phyloP scores from a whole-genome alignment of 106 monocot species.

The Allium cepa region DNA sequence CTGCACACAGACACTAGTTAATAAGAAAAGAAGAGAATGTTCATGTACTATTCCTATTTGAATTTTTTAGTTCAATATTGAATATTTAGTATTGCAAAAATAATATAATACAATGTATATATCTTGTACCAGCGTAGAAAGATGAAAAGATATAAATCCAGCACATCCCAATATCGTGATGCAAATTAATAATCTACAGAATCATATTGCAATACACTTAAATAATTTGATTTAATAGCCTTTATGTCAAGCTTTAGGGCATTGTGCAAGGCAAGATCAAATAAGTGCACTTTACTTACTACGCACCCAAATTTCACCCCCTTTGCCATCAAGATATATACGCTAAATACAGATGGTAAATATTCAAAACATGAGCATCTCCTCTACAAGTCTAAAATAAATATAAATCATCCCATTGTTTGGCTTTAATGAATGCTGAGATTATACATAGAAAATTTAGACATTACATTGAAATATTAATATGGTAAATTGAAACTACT shows the following conservation, averaged over 20 bases:
- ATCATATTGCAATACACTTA: too few species aligned
- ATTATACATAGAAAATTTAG: neutral
- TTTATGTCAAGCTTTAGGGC: conserved; percentile 3
- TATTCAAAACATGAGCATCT: too few species aligned
- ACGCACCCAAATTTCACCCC: neutral
- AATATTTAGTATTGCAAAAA: too few species aligned
- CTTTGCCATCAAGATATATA: neutral
- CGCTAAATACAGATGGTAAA: too few species aligned
- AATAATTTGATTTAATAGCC: too few species aligned
- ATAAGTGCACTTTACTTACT: conserved; percentile 6
- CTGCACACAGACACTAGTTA: neutral
- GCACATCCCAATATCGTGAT: too few species aligned
- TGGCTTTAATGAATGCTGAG: neutral
- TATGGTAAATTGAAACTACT: neutral
- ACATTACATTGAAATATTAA: neutral
- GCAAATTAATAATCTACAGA: too few species aligned
- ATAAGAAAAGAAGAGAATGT: neutral
- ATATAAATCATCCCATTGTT: neutral
- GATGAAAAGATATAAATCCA: neutral
- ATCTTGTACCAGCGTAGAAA: too few species aligned
- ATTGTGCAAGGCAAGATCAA: conserved; percentile 11
- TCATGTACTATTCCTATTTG: neutral
- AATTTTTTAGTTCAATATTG: neutral
- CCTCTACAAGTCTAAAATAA: too few species aligned
- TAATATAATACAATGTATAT: too few species aligned